phyloP scores from a whole-genome alignment of 306 rosid genomes.

The Vigna reflexopilosa region DNA sequence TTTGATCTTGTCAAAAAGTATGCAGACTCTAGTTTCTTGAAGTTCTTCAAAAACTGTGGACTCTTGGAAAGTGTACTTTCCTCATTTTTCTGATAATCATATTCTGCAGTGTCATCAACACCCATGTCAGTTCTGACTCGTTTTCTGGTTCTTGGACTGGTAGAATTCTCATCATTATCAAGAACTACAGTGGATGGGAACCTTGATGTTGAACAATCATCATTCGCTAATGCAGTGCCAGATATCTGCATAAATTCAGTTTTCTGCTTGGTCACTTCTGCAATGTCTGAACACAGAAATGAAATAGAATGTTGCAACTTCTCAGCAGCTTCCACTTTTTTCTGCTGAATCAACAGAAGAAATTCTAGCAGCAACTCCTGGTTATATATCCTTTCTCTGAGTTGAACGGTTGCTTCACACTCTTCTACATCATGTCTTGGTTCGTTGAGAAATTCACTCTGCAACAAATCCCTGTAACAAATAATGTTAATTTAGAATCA shows the following conservation, averaged over 20 bases:
- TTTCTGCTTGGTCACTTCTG: conserved; percentile 70
- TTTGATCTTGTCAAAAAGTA: conserved; percentile 72
- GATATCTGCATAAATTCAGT: conserved; percentile 51
- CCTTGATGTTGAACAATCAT: conserved; percentile 56
- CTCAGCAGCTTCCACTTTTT: conserved; percentile 68
- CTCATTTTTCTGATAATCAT: conserved; percentile 48
- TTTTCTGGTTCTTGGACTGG: conserved; percentile 62
- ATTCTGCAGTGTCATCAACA: conserved; percentile 50
- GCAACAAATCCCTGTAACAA: conserved; percentile 72
- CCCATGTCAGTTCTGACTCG: conserved; percentile 57
- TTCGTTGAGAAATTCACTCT: conserved; percentile 75
- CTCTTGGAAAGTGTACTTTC: conserved; percentile 55
- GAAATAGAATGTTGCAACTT: conserved; percentile 76
- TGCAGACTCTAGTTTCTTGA: conserved; percentile 78
- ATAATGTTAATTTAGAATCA: conserved; percentile 6
- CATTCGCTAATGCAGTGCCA: conserved; percentile 51
- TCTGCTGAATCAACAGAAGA: conserved; percentile 67
- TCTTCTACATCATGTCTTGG: conserved; percentile 72
- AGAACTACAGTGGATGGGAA: conserved; percentile 53
- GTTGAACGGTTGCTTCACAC: conserved; percentile 71
- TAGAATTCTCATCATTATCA: conserved; percentile 58
- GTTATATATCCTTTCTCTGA: conserved; percentile 68
- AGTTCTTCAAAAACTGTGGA: conserved; percentile 75
- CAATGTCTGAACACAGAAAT: conserved; percentile 69
- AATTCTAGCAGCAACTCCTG: conserved; percentile 81